These are phyloP conservation scores for Isatis tinctoria DNA, from an alignment of 345 rosid genomes.

Conservation along the genomic window DNA sequence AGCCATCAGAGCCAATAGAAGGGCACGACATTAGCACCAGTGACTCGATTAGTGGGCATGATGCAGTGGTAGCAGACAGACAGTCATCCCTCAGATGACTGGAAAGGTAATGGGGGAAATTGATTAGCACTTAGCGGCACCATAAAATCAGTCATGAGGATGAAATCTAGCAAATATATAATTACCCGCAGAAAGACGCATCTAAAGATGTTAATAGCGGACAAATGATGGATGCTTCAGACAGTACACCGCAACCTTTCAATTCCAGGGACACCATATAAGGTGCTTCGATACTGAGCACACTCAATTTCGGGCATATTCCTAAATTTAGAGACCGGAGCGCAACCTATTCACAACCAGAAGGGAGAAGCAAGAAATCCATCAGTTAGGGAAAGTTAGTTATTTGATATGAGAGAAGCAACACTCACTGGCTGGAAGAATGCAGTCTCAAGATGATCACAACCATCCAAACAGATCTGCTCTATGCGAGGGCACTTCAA, in stretches of 20 bases:
- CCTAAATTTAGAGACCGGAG: conserved; percentile 87
- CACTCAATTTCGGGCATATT: conserved; percentile 84
- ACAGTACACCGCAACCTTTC: conserved; percentile 91
- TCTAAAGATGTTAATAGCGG: conserved; percentile 83
- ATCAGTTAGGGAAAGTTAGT: conserved; percentile 1
- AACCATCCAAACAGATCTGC: conserved; percentile 86
- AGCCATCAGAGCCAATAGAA: conserved; percentile 77
- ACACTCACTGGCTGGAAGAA: conserved; percentile 83
- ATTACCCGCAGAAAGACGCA: conserved; percentile 94
- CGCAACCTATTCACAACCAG: conserved; percentile 58
- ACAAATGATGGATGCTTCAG: conserved; percentile 76
- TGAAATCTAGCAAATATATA: background rate
- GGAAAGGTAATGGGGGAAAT: conserved; percentile 23
- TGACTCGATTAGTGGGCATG: conserved; percentile 81
- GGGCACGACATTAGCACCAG: conserved; percentile 92
- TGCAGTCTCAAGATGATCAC: conserved; percentile 93
- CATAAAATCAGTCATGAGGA: background rate
- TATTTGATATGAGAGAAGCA: background rate
- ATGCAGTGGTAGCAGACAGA: conserved; percentile 71
- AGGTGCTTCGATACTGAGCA: conserved; percentile 74
- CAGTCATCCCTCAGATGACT: conserved; percentile 91
- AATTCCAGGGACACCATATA: conserved; percentile 81
- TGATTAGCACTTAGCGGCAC: conserved; percentile 16
- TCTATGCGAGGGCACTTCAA: conserved; percentile 80
- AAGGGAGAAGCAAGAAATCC: background rate